These are phyloP conservation scores for Thalia dealbata DNA, from an alignment of 176 grass and related monocot genomes.

Conservation along the genomic window DNA sequence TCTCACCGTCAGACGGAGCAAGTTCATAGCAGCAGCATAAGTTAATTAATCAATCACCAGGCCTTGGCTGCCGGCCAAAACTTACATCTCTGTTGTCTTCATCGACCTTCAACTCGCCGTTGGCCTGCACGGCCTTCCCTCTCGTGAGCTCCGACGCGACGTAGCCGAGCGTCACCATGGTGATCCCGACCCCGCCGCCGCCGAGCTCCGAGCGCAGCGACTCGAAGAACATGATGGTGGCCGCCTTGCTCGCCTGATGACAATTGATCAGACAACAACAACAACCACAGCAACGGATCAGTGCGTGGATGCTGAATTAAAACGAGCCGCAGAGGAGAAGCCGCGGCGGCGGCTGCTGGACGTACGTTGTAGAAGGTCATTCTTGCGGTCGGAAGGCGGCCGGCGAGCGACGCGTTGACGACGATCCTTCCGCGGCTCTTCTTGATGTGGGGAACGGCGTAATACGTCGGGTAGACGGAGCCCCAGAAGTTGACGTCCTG, in stretches of 20 bases:
- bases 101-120: conserved; percentile 19
- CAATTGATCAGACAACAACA: too few relatives aligned
- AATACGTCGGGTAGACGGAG: conserved; percentile 44
- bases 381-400: conserved; percentile 44
- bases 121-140: conserved; percentile 31
- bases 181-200: conserved; percentile 25
- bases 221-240: conserved; percentile 30
- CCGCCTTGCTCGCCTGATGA: conserved; percentile 40
- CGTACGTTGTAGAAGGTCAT: conserved; percentile 75
- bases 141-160: conserved; percentile 34
- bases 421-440: conserved; percentile 41
- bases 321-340: too few relatives aligned
- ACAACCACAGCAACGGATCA: too few relatives aligned
- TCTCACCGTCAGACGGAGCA: neutral
- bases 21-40: too few relatives aligned
- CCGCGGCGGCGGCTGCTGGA: too few relatives aligned
- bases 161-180: conserved; percentile 25
- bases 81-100: conserved; percentile 32
- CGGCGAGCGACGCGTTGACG: conserved; percentile 40
- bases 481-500: conserved; percentile 85
- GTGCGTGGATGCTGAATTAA: too few relatives aligned
- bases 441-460: conserved; percentile 47
- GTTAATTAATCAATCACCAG: too few relatives aligned
- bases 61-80: too few relatives aligned
- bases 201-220: conserved; percentile 32